Base-by-base conservation (phyloP, 2,329 filamentous ascomycete species). In the Ophiostoma ulmi region DNA sequence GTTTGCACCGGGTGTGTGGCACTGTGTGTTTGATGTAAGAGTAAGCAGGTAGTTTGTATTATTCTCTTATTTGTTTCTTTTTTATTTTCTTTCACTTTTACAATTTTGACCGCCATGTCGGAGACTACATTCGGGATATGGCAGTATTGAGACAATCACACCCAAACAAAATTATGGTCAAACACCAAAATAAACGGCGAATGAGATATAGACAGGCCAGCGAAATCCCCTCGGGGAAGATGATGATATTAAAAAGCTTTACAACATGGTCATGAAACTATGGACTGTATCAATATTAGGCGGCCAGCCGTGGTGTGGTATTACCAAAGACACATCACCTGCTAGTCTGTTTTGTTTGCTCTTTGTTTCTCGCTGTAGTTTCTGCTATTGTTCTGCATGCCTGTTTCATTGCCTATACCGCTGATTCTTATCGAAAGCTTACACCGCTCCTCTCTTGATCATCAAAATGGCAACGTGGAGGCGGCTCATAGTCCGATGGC, bases 1-100 rank as follows among this genome's bases (percentile, higher is more conserved):
- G 68, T 90, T 87, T 81, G 88, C 88, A 74, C 89, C 88, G 38
- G 87, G 84, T 0, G 87, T 91, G 8, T 89, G 87, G 87, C 88
- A 91, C 79, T 88, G 87, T 74, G 89, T 91, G 70, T 90, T 90
- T 79, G 88, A 91, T 78, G 80, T 90, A 26, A 82, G 81, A 77
- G 80, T 85, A 79, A 58, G 35, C 36, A 64, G 35, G 35, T 64
- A 11, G 35, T 17, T 11, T 11, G 14, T 11, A 22, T 3, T 11
- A 22, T 5, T 58, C 20, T 22, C 5, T 11, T 22, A 7, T 58
- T 5, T 10, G 7, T n/a, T 69, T 14, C 22, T 68, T 20, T n/a
- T 22, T 20, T 22, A 14, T 17, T n/a, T 17, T 17, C 41, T 20
- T 66, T 6, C 17, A 38, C 63, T 63, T 68, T 26, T 55, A 41